Conservation (phyloP, 1,284 basidiomycete genomes). For the Takashimella tepidaria region DNA sequence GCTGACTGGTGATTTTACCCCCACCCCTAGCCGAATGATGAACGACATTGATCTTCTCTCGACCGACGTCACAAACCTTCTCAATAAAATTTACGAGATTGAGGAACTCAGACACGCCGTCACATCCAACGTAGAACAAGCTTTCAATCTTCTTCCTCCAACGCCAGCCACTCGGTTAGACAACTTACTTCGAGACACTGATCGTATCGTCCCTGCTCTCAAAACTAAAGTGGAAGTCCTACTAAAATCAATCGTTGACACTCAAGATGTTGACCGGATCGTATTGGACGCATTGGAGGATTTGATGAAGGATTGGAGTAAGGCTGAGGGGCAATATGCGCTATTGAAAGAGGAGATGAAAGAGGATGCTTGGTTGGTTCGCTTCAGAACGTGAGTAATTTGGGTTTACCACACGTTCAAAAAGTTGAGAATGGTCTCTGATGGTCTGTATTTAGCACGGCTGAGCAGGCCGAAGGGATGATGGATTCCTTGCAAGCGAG, state of each 20-base stretch:
- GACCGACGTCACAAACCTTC: slow-evolving; percentile 20
- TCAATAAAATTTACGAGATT: slow-evolving; percentile 33
- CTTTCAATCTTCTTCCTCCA: slow-evolving; percentile 24
- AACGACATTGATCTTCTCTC: slow-evolving; percentile 18
- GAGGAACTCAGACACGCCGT: slow-evolving; percentile 36
- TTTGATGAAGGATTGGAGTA: slow-evolving; percentile 61
- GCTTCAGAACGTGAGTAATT: slow-evolving; percentile 73
- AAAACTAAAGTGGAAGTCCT: not conserved
- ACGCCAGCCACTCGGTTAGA: slow-evolving; percentile 44
- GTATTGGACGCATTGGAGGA: slow-evolving; percentile 16
- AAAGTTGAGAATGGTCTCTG: not conserved
- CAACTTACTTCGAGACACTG: slow-evolving; percentile 6
- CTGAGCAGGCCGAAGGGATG: slow-evolving; percentile 88
- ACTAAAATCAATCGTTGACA: not conserved
- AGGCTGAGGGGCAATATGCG: slow-evolving; percentile 72
- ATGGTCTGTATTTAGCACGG: slow-evolving; percentile 25
- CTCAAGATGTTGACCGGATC: not conserved
- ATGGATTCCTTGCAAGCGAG: slow-evolving; percentile 86
- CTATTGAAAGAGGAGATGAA: slow-evolving; percentile 81
- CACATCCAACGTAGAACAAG: slow-evolving; percentile 52
- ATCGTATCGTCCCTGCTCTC: not conserved
- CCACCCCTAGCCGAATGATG: not conserved
- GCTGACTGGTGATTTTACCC: no score
- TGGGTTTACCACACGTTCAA: no score
- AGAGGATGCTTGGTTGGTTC: slow-evolving; percentile 91